Evolutionary conservation across 2,329 filamentous ascomycete genomes (phyloP).

Genomic region (Apiospora pterosperma): DNA sequence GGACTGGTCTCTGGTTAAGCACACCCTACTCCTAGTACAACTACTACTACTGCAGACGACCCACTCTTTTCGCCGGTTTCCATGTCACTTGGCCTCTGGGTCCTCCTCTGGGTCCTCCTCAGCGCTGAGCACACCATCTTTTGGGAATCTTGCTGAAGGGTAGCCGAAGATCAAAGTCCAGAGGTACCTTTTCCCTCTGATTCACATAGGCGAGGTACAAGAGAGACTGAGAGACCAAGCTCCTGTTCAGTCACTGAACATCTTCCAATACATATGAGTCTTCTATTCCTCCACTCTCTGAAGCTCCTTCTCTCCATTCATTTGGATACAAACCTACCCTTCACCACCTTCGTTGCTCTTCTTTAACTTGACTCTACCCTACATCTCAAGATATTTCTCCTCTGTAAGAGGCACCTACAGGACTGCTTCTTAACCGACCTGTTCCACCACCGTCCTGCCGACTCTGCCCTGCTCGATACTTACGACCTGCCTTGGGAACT

Average conservation of each 20-base stretch:
- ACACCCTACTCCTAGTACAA: neutral
- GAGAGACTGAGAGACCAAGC: neutral
- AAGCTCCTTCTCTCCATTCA: neutral
- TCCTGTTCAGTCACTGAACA: neutral
- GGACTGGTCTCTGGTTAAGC: neutral
- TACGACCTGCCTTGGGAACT: neutral
- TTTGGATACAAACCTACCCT: neutral
- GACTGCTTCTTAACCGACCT: neutral
- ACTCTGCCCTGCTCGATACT: neutral
- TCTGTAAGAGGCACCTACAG: neutral
- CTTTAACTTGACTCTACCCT: constrained; percentile 1
- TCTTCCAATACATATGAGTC: constrained; percentile 6
- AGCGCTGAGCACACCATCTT: constrained; percentile 6
- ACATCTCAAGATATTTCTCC: neutral
- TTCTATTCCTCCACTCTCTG: constrained; percentile 4
- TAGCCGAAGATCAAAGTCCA: neutral
- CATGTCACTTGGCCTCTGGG: constrained; percentile 7
- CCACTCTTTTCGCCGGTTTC: neutral
- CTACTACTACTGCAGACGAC: neutral
- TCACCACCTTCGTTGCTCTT: neutral
- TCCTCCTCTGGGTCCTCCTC: neutral
- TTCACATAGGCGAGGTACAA: neutral
- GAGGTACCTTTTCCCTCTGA: constrained; percentile 1
- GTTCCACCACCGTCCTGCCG: neutral
- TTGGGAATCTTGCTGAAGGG: constrained; percentile 4